A percentile compares a stretch with the other conserved stretches of the same genome.
phyloP scores from a whole-genome alignment of 73 alveolate species.

The Symbiodinium natans region DNA sequence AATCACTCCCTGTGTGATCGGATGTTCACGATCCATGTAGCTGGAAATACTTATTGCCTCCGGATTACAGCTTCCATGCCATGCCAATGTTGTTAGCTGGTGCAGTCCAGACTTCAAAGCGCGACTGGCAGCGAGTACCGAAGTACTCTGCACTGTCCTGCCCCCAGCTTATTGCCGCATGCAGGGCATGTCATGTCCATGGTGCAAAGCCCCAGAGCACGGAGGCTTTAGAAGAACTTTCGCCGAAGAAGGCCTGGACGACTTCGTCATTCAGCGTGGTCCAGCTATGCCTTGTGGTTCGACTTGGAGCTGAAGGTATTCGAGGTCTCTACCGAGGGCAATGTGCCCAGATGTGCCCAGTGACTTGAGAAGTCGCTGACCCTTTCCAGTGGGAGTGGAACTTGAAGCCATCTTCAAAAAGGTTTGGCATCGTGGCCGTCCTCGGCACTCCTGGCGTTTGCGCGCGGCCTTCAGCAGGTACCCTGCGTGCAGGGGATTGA shows the following conservation, averaged over 20 bases:
- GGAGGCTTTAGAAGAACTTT: background rate
- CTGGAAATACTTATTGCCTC: no score
- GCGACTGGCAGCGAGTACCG: constrained; percentile 49
- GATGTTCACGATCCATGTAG: no score
- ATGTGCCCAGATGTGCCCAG: background rate
- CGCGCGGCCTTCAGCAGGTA: background rate
- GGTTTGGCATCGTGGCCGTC: constrained; percentile 76
- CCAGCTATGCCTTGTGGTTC: background rate
- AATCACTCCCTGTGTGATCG: no score
- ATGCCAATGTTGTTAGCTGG: no score
- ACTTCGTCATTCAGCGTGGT: no score
- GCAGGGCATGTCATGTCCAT: background rate
- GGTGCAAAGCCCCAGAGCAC: background rate
- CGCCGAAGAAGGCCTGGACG: constrained; percentile 41
- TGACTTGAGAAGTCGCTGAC: background rate
- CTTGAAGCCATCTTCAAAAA: no score
- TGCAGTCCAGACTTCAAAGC: constrained; percentile 69
- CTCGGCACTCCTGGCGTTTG: constrained; percentile 71
- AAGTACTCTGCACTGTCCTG: constrained; percentile 9
- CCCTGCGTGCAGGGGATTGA: background rate
- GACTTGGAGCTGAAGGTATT: background rate
- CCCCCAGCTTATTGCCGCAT: background rate
- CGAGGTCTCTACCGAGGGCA: constrained; percentile 75
- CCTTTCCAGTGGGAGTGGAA: no score
- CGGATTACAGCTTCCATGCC: no score